Base-by-base conservation (phyloP, 352 stramenopile species). In the Achlya hypogyna region DNA sequence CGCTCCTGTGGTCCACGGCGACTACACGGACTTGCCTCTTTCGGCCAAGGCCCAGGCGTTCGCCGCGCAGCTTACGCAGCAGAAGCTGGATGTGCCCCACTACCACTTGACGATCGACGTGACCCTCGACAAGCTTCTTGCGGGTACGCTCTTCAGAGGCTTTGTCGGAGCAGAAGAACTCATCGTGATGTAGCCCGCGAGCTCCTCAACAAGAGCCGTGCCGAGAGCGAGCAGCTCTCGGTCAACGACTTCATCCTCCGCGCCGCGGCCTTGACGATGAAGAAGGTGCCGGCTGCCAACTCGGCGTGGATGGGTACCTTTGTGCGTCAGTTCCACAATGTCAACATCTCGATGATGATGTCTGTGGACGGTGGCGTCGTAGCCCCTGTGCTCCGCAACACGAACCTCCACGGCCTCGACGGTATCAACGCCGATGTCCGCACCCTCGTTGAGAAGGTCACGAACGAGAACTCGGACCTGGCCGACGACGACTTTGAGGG, bases 241-340 rank as follows among this genome's bases (percentile, higher is more conserved):
- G 96, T 99, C 51, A 99, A 99, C 77, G 97, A 99, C 75, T 91
- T 99, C 69, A 85, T 99, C 58, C 95, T 99, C 69, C 96, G 96
- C 62, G 93, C 93, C 31, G 93, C 84, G 18, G 97, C 96, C 42
- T 78, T 99, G 51, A 96, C 97, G 12, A 93, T 99, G 69, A 84
- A 94, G 65, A 97, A 99, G 78, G 90, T 99, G 45, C 97, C 96
- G 5, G 89, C 97, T 69, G 90, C 84, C 54, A 93, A 93, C 78
- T 97, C 74, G 69, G 78, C 76, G 65, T 94, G 81, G 81, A 84
- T 89, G 70, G 81, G 85, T 71, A 89, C 79, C 66, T 96, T 97
- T 68, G 96, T 99, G 56, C 88, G 96, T 52, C 84, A 98, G 68
- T 99, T 97, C 77, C 83, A 97, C 69, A 87, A 93, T 52, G 82